Percentiles rank a stretch among this genome's conserved stretches.
Conservation (phyloP, 1,284 basidiomycete species). For the Cutaneotrichosporon spelunceum region DNA sequence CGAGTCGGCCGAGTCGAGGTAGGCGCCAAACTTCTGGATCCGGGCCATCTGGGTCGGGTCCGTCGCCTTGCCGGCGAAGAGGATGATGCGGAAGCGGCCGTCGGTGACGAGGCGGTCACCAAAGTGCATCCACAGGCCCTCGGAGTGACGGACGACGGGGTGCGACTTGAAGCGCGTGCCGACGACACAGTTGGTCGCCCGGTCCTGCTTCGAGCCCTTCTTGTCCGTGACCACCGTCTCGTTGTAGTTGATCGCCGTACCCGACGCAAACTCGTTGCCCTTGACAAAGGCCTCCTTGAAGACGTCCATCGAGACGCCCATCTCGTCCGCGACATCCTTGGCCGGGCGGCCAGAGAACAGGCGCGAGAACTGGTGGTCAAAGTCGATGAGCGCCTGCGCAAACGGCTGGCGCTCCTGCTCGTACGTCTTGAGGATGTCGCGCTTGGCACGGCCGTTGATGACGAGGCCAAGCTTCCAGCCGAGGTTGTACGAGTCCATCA, state of each 20-base stretch:
- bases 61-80: conserved; percentile 62
- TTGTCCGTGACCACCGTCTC: conserved; percentile 6
- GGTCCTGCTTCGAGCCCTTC: conserved; percentile 16
- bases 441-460: conserved; percentile 62
- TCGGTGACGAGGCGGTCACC: conserved; percentile 68
- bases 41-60: conserved; percentile 52
- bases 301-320: conserved; percentile 53
- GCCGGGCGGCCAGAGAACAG: conserved; percentile 68
- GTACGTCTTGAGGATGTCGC: conserved; percentile 63
- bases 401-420: conserved; percentile 23
- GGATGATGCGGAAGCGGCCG: conserved; percentile 66
- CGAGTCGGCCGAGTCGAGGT: conserved; percentile 45
- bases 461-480: conserved; percentile 55
- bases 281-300: conserved; percentile 18
- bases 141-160: conserved; percentile 60
- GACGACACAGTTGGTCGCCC: conserved; percentile 50
- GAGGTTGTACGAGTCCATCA: conserved; percentile 43
- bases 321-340: conserved; percentile 44
- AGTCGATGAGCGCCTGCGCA: conserved; percentile 68
- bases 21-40: conserved; percentile 55
- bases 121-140: conserved; percentile 62
- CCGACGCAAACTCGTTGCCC: conserved; percentile 23
- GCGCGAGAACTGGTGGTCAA: conserved; percentile 69
- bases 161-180: conserved; percentile 56
- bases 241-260: conserved; percentile 48